These are phyloP conservation scores for Mycosphaerella sp. DNA, from an alignment of 2,329 filamentous ascomycete species.

Conservation along the genomic window DNA sequence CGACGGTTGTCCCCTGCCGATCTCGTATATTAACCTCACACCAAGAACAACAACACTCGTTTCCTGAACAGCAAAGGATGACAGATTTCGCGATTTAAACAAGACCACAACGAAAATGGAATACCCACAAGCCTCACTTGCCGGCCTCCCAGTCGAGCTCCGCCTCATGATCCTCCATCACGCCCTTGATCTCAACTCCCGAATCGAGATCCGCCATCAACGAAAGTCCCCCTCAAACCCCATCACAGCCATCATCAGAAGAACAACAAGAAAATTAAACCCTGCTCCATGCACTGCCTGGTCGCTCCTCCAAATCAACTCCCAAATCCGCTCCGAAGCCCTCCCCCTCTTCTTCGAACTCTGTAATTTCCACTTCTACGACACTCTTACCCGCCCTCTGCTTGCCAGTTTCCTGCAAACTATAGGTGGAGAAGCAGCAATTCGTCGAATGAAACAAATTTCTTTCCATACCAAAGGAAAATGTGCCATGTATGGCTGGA, in stretches of 20 bases:
- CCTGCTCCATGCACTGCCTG: not conserved
- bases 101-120: not conserved
- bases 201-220: not conserved
- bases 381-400: not conserved
- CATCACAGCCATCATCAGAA: not conserved
- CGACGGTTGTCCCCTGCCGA: no score
- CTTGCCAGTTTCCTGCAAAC: not conserved
- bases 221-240: not conserved
- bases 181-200: not conserved
- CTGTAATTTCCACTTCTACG: not conserved
- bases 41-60: no score
- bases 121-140: constrained; percentile 1
- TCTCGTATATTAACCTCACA: no score
- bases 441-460: not conserved
- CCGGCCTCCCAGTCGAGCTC: constrained; percentile 2
- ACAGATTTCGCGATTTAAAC: no score
- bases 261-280: not conserved
- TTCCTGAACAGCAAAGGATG: no score
- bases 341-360: not conserved
- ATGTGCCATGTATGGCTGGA: constrained; percentile 1
- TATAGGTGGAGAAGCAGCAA: not conserved
- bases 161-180: constrained; percentile 1
- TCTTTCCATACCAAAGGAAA: not conserved
- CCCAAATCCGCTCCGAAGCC: not conserved
- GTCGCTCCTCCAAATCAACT: not conserved